Evolutionary conservation across 2,329 filamentous ascomycete species (phyloP).

Genomic region (Aciculosporium take): DNA sequence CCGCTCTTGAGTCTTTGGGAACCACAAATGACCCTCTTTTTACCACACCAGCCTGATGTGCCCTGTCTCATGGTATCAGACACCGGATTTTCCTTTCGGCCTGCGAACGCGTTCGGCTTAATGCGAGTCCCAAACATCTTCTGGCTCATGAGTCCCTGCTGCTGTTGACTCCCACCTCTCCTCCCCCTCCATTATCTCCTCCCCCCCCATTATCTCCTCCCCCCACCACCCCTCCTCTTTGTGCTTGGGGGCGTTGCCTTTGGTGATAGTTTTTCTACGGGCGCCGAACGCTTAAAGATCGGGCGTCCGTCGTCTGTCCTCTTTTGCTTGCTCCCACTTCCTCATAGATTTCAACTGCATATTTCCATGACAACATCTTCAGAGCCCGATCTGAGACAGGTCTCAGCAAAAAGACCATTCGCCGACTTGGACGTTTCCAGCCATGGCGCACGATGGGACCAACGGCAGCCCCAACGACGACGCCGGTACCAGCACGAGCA

Average conservation of each 20-base stretch:
- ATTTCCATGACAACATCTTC: conserved; percentile 3
- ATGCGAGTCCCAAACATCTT: not conserved
- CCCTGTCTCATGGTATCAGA: conserved; percentile 1
- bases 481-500: conserved; percentile 11
- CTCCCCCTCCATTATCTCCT: no score
- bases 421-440: conserved; percentile 8
- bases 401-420: conserved; percentile 11
- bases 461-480: conserved; percentile 15
- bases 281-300: not conserved
- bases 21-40: conserved; percentile 8
- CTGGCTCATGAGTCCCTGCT: not conserved
- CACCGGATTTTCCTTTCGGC: conserved; percentile 3
- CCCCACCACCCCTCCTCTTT: no score
- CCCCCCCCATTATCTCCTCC: no score
- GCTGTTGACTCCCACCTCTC: not conserved
- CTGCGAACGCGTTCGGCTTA: not conserved
- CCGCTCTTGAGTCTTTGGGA: no score
- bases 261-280: not conserved
- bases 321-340: not conserved
- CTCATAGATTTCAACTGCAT: conserved; percentile 1
- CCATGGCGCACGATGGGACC: conserved; percentile 12
- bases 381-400: conserved; percentile 10
- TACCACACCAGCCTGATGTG: not conserved
- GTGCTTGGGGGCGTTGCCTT: not conserved
- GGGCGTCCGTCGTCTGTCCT: not conserved